phyloP scores from a whole-genome alignment of 306 rosid genomes.

The Quillaja saponaria region DNA sequence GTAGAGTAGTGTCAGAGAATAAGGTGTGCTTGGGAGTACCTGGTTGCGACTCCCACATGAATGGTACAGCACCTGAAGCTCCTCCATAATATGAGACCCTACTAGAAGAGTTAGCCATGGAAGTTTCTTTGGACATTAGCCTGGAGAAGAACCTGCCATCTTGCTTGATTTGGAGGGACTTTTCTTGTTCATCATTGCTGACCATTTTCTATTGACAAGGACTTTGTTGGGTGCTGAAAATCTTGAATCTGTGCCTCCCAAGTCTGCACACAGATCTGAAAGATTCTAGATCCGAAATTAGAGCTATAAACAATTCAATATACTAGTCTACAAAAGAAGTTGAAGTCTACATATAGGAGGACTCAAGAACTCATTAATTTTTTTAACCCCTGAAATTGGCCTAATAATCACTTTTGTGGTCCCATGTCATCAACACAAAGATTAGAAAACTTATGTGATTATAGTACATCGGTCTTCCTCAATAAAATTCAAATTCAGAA shows the following conservation, averaged over 20 bases:
- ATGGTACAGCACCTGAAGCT: constrained; percentile 48
- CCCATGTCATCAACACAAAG: too few species aligned
- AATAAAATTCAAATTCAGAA: too few species aligned
- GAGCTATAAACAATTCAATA: constrained; percentile 12
- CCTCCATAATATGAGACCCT: constrained; percentile 57
- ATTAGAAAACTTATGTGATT: too few species aligned
- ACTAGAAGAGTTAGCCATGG: constrained; percentile 45
- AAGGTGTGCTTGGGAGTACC: constrained; percentile 64
- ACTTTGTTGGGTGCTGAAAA: not conserved
- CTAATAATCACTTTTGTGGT: too few species aligned
- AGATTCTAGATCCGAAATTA: constrained; percentile 33
- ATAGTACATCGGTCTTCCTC: too few species aligned
- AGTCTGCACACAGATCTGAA: constrained; percentile 24
- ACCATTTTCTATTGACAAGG: constrained; percentile 24
- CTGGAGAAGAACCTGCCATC: constrained; percentile 30
- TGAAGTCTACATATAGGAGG: not conserved
- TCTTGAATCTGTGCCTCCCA: too few species aligned
- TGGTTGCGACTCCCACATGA: constrained; percentile 63
- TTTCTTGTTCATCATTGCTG: too few species aligned
- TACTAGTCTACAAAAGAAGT: not conserved
- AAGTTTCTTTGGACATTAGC: constrained; percentile 40
- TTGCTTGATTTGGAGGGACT: constrained; percentile 26
- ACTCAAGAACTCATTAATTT: too few species aligned
- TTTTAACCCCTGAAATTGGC: too few species aligned
- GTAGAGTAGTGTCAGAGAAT: constrained; percentile 29